phyloP scores from a whole-genome alignment of 768 basidiomycete genomes.

The Sporobolomyces pararoseus region DNA sequence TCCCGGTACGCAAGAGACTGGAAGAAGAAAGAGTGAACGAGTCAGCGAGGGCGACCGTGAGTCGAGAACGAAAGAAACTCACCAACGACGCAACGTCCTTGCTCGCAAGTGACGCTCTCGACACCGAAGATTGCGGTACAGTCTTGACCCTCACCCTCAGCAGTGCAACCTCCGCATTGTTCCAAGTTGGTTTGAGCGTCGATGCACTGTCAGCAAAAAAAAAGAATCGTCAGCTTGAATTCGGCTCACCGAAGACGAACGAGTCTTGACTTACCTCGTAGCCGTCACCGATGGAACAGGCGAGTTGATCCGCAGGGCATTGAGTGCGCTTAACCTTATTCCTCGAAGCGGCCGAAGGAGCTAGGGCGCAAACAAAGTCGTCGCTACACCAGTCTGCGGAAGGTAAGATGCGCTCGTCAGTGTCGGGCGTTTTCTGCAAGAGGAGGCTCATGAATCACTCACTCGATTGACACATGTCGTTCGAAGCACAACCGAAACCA shows the following conservation, averaged over 20 bases:
- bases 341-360: conserved; percentile 7
- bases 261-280: conserved; percentile 24
- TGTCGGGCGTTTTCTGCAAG: too few relatives aligned
- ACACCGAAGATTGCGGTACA: conserved; percentile 65
- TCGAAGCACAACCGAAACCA: conserved; percentile 36
- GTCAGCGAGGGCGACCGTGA: background rate
- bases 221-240: background rate
- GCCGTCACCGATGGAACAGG: conserved; percentile 29
- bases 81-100: conserved; percentile 48
- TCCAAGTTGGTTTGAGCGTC: conserved; percentile 63
- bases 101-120: conserved; percentile 67
- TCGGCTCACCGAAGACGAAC: background rate
- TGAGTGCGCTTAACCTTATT: conserved; percentile 21
- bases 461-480: conserved; percentile 38
- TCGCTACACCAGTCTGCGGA: conserved; percentile 22
- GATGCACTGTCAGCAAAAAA: conserved; percentile 53
- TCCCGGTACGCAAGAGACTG: conserved; percentile 32
- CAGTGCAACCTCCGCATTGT: conserved; percentile 70
- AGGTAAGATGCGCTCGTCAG: background rate
- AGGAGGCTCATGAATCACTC: too few relatives aligned
- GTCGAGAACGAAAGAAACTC: background rate
- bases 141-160: conserved; percentile 61
- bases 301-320: conserved; percentile 31
- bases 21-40: background rate
- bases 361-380: conserved; percentile 10